Evolutionary conservation across 208 protist species (phyloP).

Genomic region (Leishmania major): DNA sequence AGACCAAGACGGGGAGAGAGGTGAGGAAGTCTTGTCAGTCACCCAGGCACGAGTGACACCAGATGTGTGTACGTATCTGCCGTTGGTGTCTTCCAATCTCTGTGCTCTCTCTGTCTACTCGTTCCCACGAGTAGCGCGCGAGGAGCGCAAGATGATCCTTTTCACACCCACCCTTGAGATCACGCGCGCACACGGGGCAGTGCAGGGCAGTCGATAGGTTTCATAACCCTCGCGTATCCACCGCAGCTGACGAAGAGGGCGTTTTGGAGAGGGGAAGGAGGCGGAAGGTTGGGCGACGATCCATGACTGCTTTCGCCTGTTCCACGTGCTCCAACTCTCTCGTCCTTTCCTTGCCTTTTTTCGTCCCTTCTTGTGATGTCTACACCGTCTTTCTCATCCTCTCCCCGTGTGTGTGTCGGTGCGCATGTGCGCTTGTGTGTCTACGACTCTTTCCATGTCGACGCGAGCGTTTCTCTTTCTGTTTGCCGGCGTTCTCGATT

Average conservation of each 20-base stretch:
- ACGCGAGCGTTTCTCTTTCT: neutral
- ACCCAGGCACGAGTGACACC: neutral
- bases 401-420: neutral
- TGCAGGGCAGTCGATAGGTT: neutral
- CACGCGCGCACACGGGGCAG: neutral
- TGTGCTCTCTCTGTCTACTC: neutral
- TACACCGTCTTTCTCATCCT: constrained; percentile 4
- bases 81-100: neutral
- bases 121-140: neutral
- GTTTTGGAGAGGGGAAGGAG: neutral
- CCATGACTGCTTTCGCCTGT: neutral
- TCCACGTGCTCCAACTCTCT: neutral
- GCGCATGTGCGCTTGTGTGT: neutral
- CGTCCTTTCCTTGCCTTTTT: neutral
- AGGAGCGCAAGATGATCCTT: neutral
- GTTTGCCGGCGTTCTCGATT: neutral
- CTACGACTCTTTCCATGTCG: neutral
- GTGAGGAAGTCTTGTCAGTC: neutral
- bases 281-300: neutral
- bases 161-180: neutral
- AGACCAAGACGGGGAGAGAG: neutral
- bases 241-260: neutral
- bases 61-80: neutral
- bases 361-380: neutral
- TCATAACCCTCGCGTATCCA: neutral